These are phyloP conservation scores for Stephanodiscus triporus DNA, from an alignment of 108 stramenopile species.

Conservation along the genomic window DNA sequence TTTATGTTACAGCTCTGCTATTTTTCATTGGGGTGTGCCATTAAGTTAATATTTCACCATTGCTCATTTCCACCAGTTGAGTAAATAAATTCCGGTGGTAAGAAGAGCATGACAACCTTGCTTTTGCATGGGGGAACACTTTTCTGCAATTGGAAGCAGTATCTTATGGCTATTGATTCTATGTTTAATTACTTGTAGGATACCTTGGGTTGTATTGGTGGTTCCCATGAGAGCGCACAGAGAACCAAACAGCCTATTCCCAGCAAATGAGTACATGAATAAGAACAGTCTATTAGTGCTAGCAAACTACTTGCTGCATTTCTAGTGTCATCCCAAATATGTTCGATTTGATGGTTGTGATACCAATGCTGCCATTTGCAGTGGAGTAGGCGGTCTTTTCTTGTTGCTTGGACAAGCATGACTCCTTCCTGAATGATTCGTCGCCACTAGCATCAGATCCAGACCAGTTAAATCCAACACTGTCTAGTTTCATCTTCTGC, in stretches of 20 bases:
- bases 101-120: too few relatives aligned
- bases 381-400: neutral
- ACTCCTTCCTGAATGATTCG: neutral
- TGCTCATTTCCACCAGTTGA: too few relatives aligned
- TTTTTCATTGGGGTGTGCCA: too few relatives aligned
- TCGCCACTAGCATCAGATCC: neutral
- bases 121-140: too few relatives aligned
- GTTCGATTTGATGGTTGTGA: neutral
- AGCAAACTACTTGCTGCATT: neutral
- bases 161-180: too few relatives aligned
- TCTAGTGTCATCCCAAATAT: conserved; percentile 1
- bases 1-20: too few relatives aligned
- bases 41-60: too few relatives aligned
- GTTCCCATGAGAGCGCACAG: neutral
- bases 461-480: conserved; percentile 27
- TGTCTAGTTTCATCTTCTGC: conserved; percentile 19
- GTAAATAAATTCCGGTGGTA: too few relatives aligned
- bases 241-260: neutral
- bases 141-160: too few relatives aligned
- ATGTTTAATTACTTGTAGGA: neutral
- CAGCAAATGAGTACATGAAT: neutral
- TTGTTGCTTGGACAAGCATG: conserved; percentile 1
- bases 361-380: neutral
- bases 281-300: neutral
- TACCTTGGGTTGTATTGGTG: neutral